Evolutionary conservation across 2,329 filamentous ascomycete species (phyloP).

Genomic region (Calonectria crousiana): DNA sequence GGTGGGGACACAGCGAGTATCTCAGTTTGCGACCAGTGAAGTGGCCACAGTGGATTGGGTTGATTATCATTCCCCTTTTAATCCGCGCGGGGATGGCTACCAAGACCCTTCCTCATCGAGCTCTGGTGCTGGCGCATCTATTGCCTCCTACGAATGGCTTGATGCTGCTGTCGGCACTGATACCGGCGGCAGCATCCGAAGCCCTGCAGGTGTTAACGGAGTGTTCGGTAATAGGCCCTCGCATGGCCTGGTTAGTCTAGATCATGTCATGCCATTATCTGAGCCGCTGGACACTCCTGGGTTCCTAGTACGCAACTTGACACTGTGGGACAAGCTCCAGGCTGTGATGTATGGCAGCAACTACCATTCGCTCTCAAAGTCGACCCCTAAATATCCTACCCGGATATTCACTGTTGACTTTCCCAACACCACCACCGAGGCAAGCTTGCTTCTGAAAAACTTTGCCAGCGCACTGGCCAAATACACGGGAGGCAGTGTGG

Average conservation of each 20-base stretch:
- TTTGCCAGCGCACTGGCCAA: background rate
- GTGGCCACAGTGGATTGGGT: slow-evolving; percentile 29
- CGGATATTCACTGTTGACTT: background rate
- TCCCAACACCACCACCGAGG: background rate
- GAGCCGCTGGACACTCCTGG: slow-evolving; percentile 59
- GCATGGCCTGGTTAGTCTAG: slow-evolving; percentile 50
- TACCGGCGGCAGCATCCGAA: slow-evolving; percentile 53
- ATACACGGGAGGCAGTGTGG: background rate
- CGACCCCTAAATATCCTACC: background rate
- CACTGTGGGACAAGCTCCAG: slow-evolving; percentile 49
- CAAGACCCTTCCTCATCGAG: slow-evolving; percentile 61
- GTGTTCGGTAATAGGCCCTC: slow-evolving; percentile 60
- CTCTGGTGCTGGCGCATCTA: slow-evolving; percentile 52
- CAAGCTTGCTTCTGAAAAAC: background rate
- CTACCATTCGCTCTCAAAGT: slow-evolving; percentile 33
- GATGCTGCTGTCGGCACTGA: slow-evolving; percentile 45
- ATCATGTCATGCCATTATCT: slow-evolving; percentile 57
- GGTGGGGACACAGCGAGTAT: slow-evolving; percentile 16
- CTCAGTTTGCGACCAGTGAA: slow-evolving; percentile 26
- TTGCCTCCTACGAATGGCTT: slow-evolving; percentile 58
- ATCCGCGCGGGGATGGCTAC: slow-evolving; percentile 61
- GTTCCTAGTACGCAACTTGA: slow-evolving; percentile 53
- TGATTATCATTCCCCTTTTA: slow-evolving; percentile 57
- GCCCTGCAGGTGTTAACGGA: slow-evolving; percentile 57
- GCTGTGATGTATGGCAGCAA: slow-evolving; percentile 38